Evolutionary conservation across 129 eudicot genomes (phyloP).

Genomic region (Cynara cardunculus): DNA sequence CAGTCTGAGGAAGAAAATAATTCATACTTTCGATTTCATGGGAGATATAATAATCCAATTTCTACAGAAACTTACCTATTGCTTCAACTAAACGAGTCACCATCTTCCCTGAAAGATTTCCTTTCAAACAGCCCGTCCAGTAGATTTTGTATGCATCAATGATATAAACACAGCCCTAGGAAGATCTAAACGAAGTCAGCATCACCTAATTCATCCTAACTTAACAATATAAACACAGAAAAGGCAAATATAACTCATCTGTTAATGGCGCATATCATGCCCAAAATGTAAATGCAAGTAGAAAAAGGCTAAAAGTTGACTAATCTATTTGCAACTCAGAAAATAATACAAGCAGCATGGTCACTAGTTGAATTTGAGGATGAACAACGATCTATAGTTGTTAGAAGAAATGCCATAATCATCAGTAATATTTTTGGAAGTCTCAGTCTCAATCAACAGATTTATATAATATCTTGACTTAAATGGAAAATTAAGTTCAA

Average conservation of each 20-base stretch:
- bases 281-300: background rate
- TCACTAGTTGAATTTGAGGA: background rate
- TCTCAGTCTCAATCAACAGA: background rate
- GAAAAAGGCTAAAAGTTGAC: background rate
- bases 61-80: slow-evolving; percentile 64
- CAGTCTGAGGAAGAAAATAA: background rate
- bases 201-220: background rate
- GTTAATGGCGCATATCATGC: background rate
- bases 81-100: slow-evolving; percentile 91
- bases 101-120: slow-evolving; percentile 90
- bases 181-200: slow-evolving; percentile 22
- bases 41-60: background rate
- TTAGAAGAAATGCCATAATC: background rate
- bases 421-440: background rate
- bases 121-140: slow-evolving; percentile 83
- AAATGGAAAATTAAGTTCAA: background rate
- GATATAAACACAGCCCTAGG: slow-evolving; percentile 89
- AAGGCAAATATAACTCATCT: background rate
- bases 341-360: background rate
- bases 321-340: background rate
- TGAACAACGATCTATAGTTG: background rate
- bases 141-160: slow-evolving; percentile 83
- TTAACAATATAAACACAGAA: background rate
- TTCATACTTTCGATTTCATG: background rate
- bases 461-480: background rate